phyloP scores from a whole-genome alignment of 2,329 filamentous ascomycete genomes.

The Alternaria alternata region DNA sequence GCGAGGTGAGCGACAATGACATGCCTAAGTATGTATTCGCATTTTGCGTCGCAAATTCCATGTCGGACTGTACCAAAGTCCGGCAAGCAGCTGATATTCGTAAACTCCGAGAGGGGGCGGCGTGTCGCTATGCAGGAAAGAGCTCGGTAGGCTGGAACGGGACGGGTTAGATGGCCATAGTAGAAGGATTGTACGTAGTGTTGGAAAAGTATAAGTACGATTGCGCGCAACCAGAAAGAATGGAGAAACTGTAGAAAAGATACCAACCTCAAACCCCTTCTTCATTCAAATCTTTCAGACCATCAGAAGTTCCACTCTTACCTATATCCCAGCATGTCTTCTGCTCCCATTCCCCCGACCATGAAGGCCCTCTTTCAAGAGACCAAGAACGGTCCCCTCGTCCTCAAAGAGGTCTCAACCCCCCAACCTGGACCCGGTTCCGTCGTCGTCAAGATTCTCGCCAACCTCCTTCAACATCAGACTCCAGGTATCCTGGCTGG shows the following conservation, averaged over 20 bases:
- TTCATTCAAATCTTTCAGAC: too few relatives aligned
- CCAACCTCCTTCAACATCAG: slow-evolving; percentile 24
- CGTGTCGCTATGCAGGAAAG: not conserved
- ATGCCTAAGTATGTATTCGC: too few relatives aligned
- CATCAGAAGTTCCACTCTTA: not conserved
- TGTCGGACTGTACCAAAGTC: not conserved
- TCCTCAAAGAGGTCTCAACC: slow-evolving; percentile 39
- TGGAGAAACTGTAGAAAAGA: not conserved
- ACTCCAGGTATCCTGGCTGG: slow-evolving; percentile 12
- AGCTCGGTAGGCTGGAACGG: not conserved
- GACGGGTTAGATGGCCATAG: not conserved
- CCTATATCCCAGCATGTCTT: not conserved
- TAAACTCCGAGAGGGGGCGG: not conserved
- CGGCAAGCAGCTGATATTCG: not conserved
- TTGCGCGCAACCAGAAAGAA: not conserved
- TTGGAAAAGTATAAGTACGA: not conserved
- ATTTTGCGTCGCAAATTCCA: not conserved
- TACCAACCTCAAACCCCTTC: not conserved
- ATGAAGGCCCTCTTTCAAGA: slow-evolving; percentile 44
- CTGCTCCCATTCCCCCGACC: slow-evolving; percentile 9
- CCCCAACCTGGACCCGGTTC: slow-evolving; percentile 45
- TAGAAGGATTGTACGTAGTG: not conserved
- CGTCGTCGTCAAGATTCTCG: slow-evolving; percentile 51
- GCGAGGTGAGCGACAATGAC: not conserved
- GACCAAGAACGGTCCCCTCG: slow-evolving; percentile 28